phyloP scores from a whole-genome alignment of 2,329 filamentous ascomycete species.

The Paradendryphiella salina region DNA sequence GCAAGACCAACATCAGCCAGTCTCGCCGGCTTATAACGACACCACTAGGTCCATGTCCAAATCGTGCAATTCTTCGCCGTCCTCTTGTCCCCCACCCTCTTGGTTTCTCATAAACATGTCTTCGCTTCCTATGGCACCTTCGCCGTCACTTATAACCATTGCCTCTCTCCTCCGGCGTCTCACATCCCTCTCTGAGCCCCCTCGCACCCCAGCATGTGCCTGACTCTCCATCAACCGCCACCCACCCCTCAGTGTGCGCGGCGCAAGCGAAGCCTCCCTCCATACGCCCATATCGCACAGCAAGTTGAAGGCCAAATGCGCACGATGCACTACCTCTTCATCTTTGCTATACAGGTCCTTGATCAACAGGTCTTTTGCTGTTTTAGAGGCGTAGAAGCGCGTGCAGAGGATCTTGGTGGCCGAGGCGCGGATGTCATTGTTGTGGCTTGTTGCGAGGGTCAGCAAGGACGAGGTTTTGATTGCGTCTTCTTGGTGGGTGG shows the following conservation, averaged over 20 bases:
- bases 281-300: slow-evolving; percentile 32
- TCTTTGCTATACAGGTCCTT: slow-evolving; percentile 33
- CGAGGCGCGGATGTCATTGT: slow-evolving; percentile 50
- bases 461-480: slow-evolving; percentile 49
- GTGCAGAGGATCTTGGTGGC: slow-evolving; percentile 46
- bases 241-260: slow-evolving; percentile 11
- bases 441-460: slow-evolving; percentile 48
- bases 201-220: slow-evolving; percentile 38
- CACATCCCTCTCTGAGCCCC: slow-evolving; percentile 68
- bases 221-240: slow-evolving; percentile 45
- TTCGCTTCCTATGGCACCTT: slow-evolving; percentile 68
- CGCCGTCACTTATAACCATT: slow-evolving; percentile 89
- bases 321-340: slow-evolving; percentile 22
- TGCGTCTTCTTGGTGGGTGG: slow-evolving; percentile 65
- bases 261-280: slow-evolving; percentile 11
- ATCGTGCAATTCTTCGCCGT: background rate
- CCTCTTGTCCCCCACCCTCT: slow-evolving; percentile 17
- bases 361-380: slow-evolving; percentile 25
- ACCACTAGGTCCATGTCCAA: background rate
- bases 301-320: slow-evolving; percentile 34
- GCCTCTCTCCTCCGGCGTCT: slow-evolving; percentile 79
- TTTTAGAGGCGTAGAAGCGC: slow-evolving; percentile 34
- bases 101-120: slow-evolving; percentile 71
- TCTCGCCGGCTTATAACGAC: background rate
- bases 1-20: background rate